Evolutionary conservation across 169 alveolate genomes (phyloP).

Genomic region (Theileria orientalis): DNA sequence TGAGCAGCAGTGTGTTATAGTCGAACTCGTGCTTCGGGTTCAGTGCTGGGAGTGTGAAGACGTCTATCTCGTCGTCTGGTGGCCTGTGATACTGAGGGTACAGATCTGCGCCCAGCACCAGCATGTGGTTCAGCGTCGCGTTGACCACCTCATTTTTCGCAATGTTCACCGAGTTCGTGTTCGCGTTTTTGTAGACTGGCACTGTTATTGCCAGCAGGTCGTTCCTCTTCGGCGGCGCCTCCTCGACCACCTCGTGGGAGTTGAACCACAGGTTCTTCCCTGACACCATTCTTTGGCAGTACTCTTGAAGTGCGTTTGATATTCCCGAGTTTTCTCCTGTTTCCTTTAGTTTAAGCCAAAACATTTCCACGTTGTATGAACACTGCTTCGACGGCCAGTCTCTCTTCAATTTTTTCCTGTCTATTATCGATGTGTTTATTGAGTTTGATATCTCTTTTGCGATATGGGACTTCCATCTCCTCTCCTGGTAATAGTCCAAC

Average conservation of each 20-base stretch:
- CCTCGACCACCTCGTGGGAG: conserved; percentile 3
- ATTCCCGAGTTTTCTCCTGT: neutral
- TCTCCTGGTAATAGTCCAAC: conserved; percentile 63
- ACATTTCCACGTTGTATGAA: conserved; percentile 25
- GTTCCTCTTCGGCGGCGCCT: conserved; percentile 4
- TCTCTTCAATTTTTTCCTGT: conserved; percentile 39
- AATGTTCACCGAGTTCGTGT: neutral
- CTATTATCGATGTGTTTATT: conserved; percentile 31
- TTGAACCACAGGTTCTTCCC: neutral
- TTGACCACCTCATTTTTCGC: conserved; percentile 38
- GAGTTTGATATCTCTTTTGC: conserved; percentile 40
- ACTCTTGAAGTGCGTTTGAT: neutral
- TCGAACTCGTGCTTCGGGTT: conserved; percentile 49
- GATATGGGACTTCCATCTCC: conserved; percentile 59
- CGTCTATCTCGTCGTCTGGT: conserved; percentile 65
- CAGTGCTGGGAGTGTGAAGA: conserved; percentile 59
- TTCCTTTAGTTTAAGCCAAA: conserved; percentile 34
- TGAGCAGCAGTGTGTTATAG: conserved; percentile 50
- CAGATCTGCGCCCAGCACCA: conserved; percentile 61
- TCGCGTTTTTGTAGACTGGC: conserved; percentile 23
- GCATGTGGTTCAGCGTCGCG: conserved; percentile 33
- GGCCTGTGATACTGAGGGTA: conserved; percentile 55
- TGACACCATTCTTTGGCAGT: conserved; percentile 7
- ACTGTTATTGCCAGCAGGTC: conserved; percentile 59
- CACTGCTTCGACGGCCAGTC: conserved; percentile 60